Conservation (phyloP, 2,329 filamentous ascomycete genomes). For the Fusarium mexicanum region DNA sequence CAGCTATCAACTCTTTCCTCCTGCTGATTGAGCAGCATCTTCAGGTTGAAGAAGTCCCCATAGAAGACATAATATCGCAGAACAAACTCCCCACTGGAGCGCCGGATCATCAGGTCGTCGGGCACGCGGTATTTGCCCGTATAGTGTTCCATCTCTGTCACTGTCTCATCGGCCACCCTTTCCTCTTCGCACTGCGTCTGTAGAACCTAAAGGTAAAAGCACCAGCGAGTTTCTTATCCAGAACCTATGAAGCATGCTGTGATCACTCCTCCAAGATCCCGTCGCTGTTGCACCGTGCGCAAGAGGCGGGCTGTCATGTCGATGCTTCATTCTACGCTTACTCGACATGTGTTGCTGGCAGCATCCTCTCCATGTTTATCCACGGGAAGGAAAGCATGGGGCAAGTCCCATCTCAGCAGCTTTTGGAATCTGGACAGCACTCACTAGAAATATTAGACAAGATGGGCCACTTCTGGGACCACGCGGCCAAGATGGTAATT, state of each 20-base stretch:
- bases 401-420: neutral
- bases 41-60: neutral
- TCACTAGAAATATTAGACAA: neutral
- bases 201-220: fast-evolving
- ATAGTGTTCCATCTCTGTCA: neutral
- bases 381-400: neutral
- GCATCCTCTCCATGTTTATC: neutral
- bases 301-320: neutral
- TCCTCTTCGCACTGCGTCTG: neutral
- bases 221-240: neutral
- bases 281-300: neutral
- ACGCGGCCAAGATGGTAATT: conserved; percentile 24
- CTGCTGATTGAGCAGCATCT: neutral
- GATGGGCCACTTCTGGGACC: conserved; percentile 12
- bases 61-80: neutral
- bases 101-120: neutral
- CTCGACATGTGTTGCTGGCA: neutral
- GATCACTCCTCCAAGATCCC: neutral
- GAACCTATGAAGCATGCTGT: neutral
- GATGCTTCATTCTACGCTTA: neutral
- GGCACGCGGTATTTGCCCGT: neutral
- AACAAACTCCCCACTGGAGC: neutral
- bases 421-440: neutral
- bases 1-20: neutral
- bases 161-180: neutral